Evolutionary conservation across 345 rosid species (phyloP), one percentile per base, ranked within the genome.

Genomic region (Ceriops zippeliana): DNA sequence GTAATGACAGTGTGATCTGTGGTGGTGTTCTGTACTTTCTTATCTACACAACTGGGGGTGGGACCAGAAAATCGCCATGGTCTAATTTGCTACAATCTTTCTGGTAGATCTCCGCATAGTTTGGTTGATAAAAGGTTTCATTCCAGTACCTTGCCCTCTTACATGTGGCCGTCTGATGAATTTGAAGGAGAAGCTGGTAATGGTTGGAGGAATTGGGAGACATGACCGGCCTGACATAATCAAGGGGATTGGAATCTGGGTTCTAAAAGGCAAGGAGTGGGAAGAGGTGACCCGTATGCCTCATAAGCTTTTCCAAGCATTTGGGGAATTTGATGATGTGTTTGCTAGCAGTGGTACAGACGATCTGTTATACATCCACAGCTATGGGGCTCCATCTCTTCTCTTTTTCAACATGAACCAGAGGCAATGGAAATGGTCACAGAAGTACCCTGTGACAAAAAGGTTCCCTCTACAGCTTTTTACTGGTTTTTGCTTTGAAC

Each of bases 261-360:
- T 89, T 71, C 73, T 95, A 72, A 79, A 75, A 32, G 97, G 87
- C 4, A 86, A 53, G 71, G 83, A 77, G 31, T 91, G 93, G 97
- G 82, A 83, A 37, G 99, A 91, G 61, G 79, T 95, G 51, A 74
- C 89, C 4, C 84, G 86, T 24, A 95, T 95, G 99, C 99, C 99
- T 1, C 92, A 91, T 15, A 95, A 78, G 82, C 82, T 58, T 61
- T 91, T 95, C 58, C 96, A 88, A 75, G 93, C 93, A 2, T 95
- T 95, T 31, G 99, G 99, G 32, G 99, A 95, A 73, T 80, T 95
- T n/a, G 99, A 95, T 67, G 99, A 95, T 72, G 97, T 95, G 53
- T 95, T 95, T 47, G 96, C 96, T 0, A 91, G 97, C 70, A 88
- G 99, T 9, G 99, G 97, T 0, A 82, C 81, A 0, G 87, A 90